Percentiles rank a stretch among this genome's conserved stretches.
Evolutionary conservation across 768 basidiomycete genomes (phyloP).

Genomic region (Sarcomyxa edulis): DNA sequence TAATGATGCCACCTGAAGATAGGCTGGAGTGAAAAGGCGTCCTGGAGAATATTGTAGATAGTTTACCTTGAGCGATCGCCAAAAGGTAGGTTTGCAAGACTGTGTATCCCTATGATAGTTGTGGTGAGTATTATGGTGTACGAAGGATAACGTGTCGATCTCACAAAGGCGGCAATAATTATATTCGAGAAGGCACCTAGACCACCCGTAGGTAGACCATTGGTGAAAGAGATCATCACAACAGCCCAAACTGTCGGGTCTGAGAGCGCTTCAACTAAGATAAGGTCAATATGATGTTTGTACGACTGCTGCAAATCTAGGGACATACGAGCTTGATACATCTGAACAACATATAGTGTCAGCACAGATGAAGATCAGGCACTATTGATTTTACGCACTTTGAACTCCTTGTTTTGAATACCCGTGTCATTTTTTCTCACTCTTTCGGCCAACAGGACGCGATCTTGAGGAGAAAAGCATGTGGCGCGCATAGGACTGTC

Average conservation of each 20-base stretch:
- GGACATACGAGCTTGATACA: conserved; percentile 25
- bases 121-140: not conserved
- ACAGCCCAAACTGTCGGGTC: conserved; percentile 45
- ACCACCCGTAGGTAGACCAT: conserved; percentile 42
- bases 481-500: conserved; percentile 42
- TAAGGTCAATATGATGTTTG: not conserved
- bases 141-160: conserved; percentile 5
- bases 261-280: conserved; percentile 33
- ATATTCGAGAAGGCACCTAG: conserved; percentile 50
- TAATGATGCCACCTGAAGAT: too few species aligned
- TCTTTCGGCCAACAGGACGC: conserved; percentile 42
- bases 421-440: conserved; percentile 48
- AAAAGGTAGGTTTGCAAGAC: conserved; percentile 46
- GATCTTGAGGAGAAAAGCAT: conserved; percentile 42
- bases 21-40: too few species aligned
- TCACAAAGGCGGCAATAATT: conserved; percentile 39
- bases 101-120: conserved; percentile 34
- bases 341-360: conserved; percentile 10
- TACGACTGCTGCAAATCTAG: not conserved
- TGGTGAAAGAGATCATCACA: conserved; percentile 40
- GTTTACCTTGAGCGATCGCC: conserved; percentile 36
- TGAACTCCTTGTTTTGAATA: conserved; percentile 47
- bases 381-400: too few species aligned
- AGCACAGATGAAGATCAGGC: not conserved
- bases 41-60: too few species aligned